Conservation (phyloP, 345 rosid species). For the Hibiscus trionum region DNA sequence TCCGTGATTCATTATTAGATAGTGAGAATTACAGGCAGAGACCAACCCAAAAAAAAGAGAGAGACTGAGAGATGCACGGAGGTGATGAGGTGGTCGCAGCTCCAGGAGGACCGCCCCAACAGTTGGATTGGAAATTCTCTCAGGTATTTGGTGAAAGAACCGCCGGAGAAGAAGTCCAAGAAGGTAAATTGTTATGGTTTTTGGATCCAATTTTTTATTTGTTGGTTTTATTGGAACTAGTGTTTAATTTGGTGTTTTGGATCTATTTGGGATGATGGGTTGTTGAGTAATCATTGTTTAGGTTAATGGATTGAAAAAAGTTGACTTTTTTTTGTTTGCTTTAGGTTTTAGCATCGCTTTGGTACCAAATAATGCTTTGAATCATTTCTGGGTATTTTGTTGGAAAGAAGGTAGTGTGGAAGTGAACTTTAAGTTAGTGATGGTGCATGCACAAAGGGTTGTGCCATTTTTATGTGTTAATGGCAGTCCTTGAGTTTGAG, state of each 20-base stretch:
- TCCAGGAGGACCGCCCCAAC: slow-evolving; percentile 35
- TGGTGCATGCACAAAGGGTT: slow-evolving; percentile 3
- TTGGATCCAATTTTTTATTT: slow-evolving; percentile 42
- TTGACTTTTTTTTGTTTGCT: background rate
- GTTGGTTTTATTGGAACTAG: slow-evolving; percentile 15
- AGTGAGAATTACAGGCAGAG: background rate
- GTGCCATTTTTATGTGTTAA: background rate
- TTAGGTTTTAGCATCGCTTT: background rate
- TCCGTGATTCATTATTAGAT: background rate
- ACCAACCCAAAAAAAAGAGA: background rate
- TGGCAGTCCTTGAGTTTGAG: background rate
- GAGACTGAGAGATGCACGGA: slow-evolving; percentile 39
- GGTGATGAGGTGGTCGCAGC: slow-evolving; percentile 45
- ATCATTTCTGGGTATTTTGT: background rate
- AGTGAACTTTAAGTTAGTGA: background rate
- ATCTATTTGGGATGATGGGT: slow-evolving; percentile 57
- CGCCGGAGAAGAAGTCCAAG: slow-evolving; percentile 97
- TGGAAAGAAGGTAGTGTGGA: background rate
- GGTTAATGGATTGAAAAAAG: slow-evolving; percentile 12
- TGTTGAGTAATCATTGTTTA: slow-evolving; percentile 23
- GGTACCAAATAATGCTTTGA: background rate
- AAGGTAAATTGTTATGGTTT: slow-evolving; percentile 33
- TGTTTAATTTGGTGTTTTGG: slow-evolving; percentile 40
- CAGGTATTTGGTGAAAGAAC: slow-evolving; percentile 94
- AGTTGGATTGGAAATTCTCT: slow-evolving; percentile 91